Percentiles rank a stretch among this genome's conserved stretches.
Conservation (phyloP, 202 grass and related monocot species). For the Digitaria exilis region DNA sequence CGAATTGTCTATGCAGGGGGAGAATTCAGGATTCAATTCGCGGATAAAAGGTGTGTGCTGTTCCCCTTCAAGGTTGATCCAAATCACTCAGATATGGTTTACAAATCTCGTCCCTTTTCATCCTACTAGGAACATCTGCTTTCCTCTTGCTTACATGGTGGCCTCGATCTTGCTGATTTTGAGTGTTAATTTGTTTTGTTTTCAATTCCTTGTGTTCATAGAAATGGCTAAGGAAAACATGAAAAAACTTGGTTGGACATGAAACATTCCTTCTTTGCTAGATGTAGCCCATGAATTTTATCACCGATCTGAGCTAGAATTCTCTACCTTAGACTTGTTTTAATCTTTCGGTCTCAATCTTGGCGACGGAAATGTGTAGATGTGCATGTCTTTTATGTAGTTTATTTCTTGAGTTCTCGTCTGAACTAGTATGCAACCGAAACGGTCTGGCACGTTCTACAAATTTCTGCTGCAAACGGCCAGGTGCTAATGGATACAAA, state of each 20-base stretch:
- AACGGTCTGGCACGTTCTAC: conserved; percentile 31
- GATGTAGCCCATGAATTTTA: background rate
- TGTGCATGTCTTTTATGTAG: conserved; percentile 24
- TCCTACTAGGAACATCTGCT: background rate
- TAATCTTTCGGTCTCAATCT: background rate
- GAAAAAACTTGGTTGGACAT: background rate
- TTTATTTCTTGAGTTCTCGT: conserved; percentile 28
- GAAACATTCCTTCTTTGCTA: background rate
- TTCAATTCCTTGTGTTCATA: background rate
- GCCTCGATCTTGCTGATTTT: background rate
- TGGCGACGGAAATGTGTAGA: background rate
- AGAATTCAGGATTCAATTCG: background rate
- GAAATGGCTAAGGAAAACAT: background rate
- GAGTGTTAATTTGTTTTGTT: background rate
- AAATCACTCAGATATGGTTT: background rate
- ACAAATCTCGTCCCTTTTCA: background rate
- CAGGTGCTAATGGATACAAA: conserved; percentile 2
- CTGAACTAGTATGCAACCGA: background rate
- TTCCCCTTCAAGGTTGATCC: conserved; percentile 22
- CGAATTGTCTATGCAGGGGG: conserved; percentile 16
- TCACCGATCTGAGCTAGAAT: background rate
- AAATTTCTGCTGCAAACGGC: conserved; percentile 23
- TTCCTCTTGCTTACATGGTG: background rate
- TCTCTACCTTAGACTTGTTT: background rate
- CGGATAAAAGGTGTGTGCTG: background rate